phyloP scores from a whole-genome alignment of 2,329 filamentous ascomycete genomes.

The Lachnellula hyalina region DNA sequence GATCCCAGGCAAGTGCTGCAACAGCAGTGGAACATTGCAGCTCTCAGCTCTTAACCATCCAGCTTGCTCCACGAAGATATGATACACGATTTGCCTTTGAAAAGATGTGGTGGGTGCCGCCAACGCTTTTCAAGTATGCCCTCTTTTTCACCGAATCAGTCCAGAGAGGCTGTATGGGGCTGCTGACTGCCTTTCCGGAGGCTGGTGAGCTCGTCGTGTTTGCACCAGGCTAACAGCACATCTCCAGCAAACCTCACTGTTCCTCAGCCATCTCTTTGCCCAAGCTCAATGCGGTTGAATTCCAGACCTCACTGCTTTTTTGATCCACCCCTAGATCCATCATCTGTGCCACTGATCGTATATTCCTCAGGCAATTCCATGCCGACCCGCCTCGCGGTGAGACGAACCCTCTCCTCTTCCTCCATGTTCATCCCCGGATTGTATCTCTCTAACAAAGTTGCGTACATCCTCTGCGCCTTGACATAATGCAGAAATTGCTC shows the following conservation, averaged over 20 bases:
- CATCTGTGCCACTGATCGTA: not conserved
- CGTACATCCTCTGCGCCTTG: constrained; percentile 79
- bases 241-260: not conserved
- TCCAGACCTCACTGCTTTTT: not conserved
- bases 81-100: not conserved
- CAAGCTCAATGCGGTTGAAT: not conserved
- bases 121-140: too few relatives aligned
- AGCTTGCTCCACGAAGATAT: not conserved
- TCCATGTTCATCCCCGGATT: constrained; percentile 89
- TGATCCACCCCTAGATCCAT: not conserved
- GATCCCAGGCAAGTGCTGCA: not conserved
- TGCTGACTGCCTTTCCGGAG: not conserved
- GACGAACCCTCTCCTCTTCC: constrained; percentile 73
- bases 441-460: constrained; percentile 78
- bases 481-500: constrained; percentile 78
- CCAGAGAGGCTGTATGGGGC: not conserved
- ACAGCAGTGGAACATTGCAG: not conserved
- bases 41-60: not conserved
- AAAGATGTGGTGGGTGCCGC: not conserved
- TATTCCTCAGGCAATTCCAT: constrained; percentile 77
- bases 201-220: not conserved
- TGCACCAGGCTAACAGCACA: not conserved
- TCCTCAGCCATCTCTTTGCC: not conserved
- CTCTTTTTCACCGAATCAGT: not conserved
- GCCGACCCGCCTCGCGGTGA: constrained; percentile 82